Conservation (phyloP, 208 protist genomes). For the Leishmania guyanensis region DNA sequence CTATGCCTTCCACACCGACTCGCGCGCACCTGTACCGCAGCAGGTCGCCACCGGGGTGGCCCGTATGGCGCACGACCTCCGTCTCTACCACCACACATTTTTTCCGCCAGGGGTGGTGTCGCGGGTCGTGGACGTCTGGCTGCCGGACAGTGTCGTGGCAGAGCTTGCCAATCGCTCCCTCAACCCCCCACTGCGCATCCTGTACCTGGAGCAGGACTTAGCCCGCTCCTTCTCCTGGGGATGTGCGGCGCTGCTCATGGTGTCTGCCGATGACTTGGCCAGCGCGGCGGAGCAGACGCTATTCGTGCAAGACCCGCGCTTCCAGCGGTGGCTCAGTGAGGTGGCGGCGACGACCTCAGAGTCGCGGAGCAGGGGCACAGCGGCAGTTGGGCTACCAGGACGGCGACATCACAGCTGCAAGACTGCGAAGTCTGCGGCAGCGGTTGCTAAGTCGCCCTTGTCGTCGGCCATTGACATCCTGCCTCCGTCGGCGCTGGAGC, state of each 20-base stretch:
- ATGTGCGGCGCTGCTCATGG: constrained; percentile 32
- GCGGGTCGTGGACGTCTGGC: constrained; percentile 45
- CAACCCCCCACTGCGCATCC: constrained; percentile 52
- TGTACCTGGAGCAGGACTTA: constrained; percentile 54
- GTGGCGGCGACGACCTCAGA: not conserved
- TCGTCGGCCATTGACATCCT: constrained; percentile 7
- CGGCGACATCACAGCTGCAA: not conserved
- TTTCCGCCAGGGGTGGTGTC: constrained; percentile 48
- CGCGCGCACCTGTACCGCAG: constrained; percentile 48
- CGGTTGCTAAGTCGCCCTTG: not conserved
- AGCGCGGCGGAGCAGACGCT: constrained; percentile 30
- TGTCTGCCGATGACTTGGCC: constrained; percentile 42
- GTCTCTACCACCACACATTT: constrained; percentile 53
- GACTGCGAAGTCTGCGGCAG: not conserved
- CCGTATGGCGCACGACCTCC: constrained; percentile 63
- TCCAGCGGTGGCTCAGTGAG: constrained; percentile 28
- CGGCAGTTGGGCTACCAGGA: not conserved
- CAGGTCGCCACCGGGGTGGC: constrained; percentile 64
- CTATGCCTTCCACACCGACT: constrained; percentile 43
- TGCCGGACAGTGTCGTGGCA: constrained; percentile 43
- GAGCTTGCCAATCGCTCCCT: constrained; percentile 58
- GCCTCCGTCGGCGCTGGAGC: constrained; percentile 42
- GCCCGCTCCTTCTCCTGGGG: constrained; percentile 39
- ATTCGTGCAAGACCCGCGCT: constrained; percentile 35
- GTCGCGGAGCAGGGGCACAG: not conserved